These are phyloP conservation scores for Cystobasidium slooffiae DNA, from an alignment of 1,284 basidiomycete species.

Conservation along the genomic window DNA sequence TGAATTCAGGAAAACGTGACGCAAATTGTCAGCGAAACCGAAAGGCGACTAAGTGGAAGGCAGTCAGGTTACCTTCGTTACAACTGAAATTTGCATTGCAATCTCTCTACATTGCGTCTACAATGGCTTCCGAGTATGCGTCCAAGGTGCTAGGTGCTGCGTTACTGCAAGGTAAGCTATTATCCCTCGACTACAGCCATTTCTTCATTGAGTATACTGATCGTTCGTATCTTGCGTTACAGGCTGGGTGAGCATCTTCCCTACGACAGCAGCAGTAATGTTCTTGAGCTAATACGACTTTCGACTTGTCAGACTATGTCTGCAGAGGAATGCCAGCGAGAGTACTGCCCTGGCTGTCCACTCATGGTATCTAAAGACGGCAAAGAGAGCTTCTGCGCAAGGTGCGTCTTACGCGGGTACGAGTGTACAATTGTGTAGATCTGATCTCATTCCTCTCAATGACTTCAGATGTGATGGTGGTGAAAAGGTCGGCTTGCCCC, in stretches of 20 bases:
- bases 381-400: slow-evolving; percentile 45
- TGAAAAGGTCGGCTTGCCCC: slow-evolving; percentile 36
- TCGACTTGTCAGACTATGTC: slow-evolving; percentile 39
- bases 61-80: too few species aligned
- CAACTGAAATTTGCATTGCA: background rate
- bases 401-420: slow-evolving; percentile 7
- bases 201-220: background rate
- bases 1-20: too few species aligned
- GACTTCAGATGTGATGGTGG: slow-evolving; percentile 40
- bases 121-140: slow-evolving; percentile 40
- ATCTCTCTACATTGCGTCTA: background rate
- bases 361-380: slow-evolving; percentile 43
- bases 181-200: background rate
- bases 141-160: slow-evolving; percentile 43
- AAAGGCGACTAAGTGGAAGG: too few species aligned
- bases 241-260: slow-evolving; percentile 43
- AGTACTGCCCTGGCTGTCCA: slow-evolving; percentile 44
- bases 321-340: slow-evolving; percentile 39
- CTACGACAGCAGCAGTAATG: background rate
- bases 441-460: background rate
- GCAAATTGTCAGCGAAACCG: too few species aligned
- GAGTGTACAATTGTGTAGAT: background rate
- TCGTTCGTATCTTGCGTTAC: background rate
- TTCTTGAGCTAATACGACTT: background rate
- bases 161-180: slow-evolving; percentile 41